Base-by-base conservation (phyloP, 163 green algal genomes). In the Coccomyxa subellipsoidea region DNA sequence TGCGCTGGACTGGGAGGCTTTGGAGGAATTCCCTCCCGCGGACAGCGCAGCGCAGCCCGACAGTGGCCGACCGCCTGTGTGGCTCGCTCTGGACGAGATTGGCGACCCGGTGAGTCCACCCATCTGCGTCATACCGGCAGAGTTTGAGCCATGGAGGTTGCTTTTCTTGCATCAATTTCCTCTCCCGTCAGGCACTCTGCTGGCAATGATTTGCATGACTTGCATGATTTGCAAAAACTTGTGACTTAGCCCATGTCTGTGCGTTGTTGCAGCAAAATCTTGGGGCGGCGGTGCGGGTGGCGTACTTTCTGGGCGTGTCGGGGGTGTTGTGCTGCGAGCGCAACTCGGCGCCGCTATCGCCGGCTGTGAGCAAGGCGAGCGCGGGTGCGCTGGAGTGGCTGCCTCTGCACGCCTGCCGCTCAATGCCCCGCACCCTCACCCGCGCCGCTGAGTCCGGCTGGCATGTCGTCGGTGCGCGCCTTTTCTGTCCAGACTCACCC, bases 221-320 rank as follows among this genome's bases (percentile, higher is more conserved):
- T n/a, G n/a, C n/a, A n/a, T n/a, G n/a, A n/a, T n/a, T n/a, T n/a
- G n/a, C n/a, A n/a, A n/a, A n/a, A n/a, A n/a, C n/a, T n/a, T n/a
- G n/a, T n/a, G n/a, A n/a, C n/a, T n/a, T n/a, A n/a, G n/a, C n/a
- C n/a, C n/a, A n/a, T n/a, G n/a, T n/a, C n/a, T n/a, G n/a, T n/a
- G n/a, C n/a, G n/a, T n/a, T n/a, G n/a, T n/a, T 80, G 84, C 91
- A 96, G 90, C 94, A 98, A 94, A 99, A 99, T 89, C 90, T 99
- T 79, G 95, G 96, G 29, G 95, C 96, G 36, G 90, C 96, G 54
- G 82, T 98, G 70, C 90, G 96, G 21, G 96, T 87, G 35, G 95
- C 94, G 0, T 87, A 95, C 82, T 99, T 97, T 86, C 87, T 99
- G 54, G 96, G 96, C 9, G 93, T 88, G 5, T 80, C 85, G 21